Evolutionary conservation across 495 filamentous ascomycete genomes (phyloP).

Genomic region (Hypoxylon rickii): DNA sequence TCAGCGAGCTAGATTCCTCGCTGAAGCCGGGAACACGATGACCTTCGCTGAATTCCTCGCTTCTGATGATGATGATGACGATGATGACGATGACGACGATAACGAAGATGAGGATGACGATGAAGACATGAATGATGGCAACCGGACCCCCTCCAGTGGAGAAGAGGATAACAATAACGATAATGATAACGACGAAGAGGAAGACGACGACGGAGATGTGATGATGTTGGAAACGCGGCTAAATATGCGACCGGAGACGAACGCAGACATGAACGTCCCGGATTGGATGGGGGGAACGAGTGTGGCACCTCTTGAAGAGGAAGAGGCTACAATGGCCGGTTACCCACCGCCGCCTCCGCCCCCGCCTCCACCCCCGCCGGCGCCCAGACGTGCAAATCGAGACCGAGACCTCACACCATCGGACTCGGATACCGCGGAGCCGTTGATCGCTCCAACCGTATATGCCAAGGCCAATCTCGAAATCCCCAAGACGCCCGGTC

Average conservation of each 20-base stretch:
- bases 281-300: constrained; percentile 45
- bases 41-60: constrained; percentile 30
- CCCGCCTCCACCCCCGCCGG: constrained; percentile 59
- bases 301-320: constrained; percentile 54
- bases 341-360: constrained; percentile 70
- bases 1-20: constrained; percentile 28
- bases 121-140: constrained; percentile 45
- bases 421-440: constrained; percentile 63
- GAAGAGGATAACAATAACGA: constrained; percentile 51
- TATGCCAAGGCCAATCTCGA: constrained; percentile 59
- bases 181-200: constrained; percentile 52
- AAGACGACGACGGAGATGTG: constrained; percentile 57
- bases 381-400: constrained; percentile 42
- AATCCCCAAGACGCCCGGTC: constrained; percentile 60
- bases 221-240: constrained; percentile 52
- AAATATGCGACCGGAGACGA: constrained; percentile 41
- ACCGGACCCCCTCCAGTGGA: constrained; percentile 42
- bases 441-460: constrained; percentile 58
- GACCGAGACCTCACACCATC: constrained; percentile 62
- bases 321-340: constrained; percentile 71
- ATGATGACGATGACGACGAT: constrained; percentile 47
- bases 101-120: constrained; percentile 26
- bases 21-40: constrained; percentile 31
- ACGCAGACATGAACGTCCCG: constrained; percentile 62
- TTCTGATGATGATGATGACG: constrained; percentile 57